Conservation (phyloP, 345 rosid species). For the Dimocarpus longan region DNA sequence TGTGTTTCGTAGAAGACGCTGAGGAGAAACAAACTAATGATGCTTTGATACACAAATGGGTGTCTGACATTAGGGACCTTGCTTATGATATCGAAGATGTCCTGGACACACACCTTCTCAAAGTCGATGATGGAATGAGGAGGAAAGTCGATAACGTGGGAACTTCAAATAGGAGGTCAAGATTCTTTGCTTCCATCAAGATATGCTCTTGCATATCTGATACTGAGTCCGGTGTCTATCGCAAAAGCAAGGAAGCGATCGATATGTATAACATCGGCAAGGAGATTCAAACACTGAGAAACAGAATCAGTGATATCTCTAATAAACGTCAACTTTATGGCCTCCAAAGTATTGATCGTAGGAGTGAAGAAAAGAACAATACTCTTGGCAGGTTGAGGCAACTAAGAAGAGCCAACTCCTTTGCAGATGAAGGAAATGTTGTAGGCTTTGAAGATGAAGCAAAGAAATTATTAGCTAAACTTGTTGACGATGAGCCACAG, state of each 20-base stretch:
- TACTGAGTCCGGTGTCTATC: neutral
- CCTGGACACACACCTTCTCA: neutral
- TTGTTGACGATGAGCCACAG: too few relatives aligned
- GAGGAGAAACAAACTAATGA: neutral
- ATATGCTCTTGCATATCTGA: neutral
- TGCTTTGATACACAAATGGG: neutral
- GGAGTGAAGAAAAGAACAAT: too few relatives aligned
- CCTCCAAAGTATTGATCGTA: too few relatives aligned
- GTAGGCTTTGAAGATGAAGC: too few relatives aligned
- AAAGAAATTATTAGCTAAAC: too few relatives aligned
- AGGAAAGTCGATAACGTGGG: neutral
- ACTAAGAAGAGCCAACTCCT: too few relatives aligned
- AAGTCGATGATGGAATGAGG: neutral
- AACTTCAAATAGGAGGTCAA: neutral
- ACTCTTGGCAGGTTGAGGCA: too few relatives aligned
- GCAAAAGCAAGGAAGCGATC: neutral
- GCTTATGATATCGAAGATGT: conserved; percentile 7
- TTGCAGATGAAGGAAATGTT: too few relatives aligned
- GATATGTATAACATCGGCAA: neutral
- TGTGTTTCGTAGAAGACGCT: neutral
- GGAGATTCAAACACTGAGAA: neutral
- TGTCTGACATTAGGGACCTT: neutral
- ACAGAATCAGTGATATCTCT: too few relatives aligned
- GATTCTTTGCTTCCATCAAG: neutral
- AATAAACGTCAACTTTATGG: too few relatives aligned